Percentiles rank a stretch among this genome's conserved stretches.
Evolutionary conservation across 78 protist genomes (phyloP).

Genomic region (Dictyostelium capitatum): DNA sequence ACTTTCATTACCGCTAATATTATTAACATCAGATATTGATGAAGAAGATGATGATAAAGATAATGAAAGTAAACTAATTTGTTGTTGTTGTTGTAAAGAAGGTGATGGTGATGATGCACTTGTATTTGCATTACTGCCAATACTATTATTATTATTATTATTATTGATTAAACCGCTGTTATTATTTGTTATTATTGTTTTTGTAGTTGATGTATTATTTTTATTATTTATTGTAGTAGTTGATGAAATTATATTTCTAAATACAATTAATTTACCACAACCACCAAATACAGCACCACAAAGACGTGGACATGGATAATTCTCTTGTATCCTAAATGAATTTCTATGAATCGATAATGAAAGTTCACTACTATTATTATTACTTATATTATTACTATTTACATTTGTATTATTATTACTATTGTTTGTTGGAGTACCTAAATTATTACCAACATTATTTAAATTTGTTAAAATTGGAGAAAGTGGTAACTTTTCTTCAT

Average conservation of each 20-base stretch:
- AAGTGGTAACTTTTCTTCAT: slow-evolving; percentile 28
- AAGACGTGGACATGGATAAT: slow-evolving; percentile 71
- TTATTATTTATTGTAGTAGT: not conserved
- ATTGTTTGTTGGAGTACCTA: not conserved
- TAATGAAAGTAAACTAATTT: not conserved
- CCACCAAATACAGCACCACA: slow-evolving; percentile 83
- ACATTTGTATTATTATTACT: not conserved
- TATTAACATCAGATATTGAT: not conserved
- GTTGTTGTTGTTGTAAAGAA: not conserved
- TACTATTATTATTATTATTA: not conserved
- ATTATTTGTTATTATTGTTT: not conserved
- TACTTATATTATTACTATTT: not conserved
- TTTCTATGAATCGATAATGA: slow-evolving; percentile 40
- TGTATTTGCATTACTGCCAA: not conserved
- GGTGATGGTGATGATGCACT: not conserved
- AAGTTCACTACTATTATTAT: not conserved
- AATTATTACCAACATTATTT: not conserved
- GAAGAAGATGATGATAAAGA: not conserved
- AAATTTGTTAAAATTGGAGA: slow-evolving; percentile 23
- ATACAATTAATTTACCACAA: slow-evolving; percentile 12
- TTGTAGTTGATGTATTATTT: not conserved
- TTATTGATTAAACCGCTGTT: not conserved
- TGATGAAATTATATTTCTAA: slow-evolving; percentile 29
- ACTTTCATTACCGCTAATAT: not conserved
- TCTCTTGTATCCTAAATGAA: slow-evolving; percentile 3